Evolutionary conservation across 1,284 basidiomycete species (phyloP), one percentile per base, ranked within the genome.

Genomic region (Naganishia cerealis): DNA sequence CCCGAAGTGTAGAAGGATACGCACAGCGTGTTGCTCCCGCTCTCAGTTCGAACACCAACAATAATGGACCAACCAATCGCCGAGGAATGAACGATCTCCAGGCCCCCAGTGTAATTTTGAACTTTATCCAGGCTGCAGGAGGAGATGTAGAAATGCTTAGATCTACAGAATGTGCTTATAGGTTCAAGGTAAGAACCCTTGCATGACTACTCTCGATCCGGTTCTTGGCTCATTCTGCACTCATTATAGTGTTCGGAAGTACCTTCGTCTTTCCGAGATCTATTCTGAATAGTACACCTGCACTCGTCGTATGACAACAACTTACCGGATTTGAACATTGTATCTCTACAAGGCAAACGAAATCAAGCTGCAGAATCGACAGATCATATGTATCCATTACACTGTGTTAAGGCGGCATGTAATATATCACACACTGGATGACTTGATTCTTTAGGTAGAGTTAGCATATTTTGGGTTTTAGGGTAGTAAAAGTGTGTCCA

Each of bases 131-230:
- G 68, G 94, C 94, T 54, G 93, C 92, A 1, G 94, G 94, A 42
- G 94, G 94, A 55, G 94, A 97, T 78, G 92, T 97, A 57, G 94
- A 97, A 83, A 96, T 96, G 94, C 83, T 97, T 72, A 87, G 94
- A 76, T 93, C 91, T 73, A 94, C 96, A 83, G 94, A 97, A 84
- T 95, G 93, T 85, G 93, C 92, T 81, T 94, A 94, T 85, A 91
- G 93, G 86, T 94, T 82, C 76, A 82, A 82, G 72, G 79, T 80
- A 68, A 65, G 78, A 74, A 12, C 3, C 15, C 5, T 39, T 24
- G 2, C 2, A 24, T 18, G 16, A 21, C 12, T 46, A 24, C 5
- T 18, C 42, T 26, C 3, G 12, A 38, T 2, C 1, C 6, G 33
- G 21, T 33, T 21, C 29, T 33, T 33, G 3, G 15, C 50, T 67